Conservation (phyloP, 2,329 filamentous ascomycete species). For the Hypocreales sp. region DNA sequence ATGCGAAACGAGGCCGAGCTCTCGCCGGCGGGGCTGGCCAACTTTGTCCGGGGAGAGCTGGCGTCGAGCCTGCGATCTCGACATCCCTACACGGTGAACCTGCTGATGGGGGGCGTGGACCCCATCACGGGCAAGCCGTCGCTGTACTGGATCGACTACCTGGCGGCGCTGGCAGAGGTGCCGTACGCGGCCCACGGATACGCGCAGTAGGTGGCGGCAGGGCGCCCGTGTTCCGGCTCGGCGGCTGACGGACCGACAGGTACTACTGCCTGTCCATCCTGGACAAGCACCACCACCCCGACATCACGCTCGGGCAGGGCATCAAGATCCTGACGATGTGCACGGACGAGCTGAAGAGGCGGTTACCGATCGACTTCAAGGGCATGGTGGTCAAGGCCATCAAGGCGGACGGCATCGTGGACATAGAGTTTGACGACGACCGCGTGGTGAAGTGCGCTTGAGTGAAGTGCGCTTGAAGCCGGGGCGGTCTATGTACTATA, state of each 20-base stretch:
- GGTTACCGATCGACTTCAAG: slow-evolving; percentile 98
- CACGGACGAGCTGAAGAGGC: slow-evolving; percentile 90
- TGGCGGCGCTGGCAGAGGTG: slow-evolving; percentile 73
- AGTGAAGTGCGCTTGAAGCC: too few species aligned
- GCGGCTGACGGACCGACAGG: slow-evolving; percentile 22
- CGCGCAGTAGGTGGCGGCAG: slow-evolving; percentile 57
- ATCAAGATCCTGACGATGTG: slow-evolving; percentile 90
- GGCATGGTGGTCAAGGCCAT: slow-evolving; percentile 88
- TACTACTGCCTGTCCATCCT: slow-evolving; percentile 98
- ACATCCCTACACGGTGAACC: slow-evolving; percentile 93
- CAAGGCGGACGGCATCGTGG: slow-evolving; percentile 81
- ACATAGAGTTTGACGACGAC: slow-evolving; percentile 75
- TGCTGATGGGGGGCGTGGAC: slow-evolving; percentile 87
- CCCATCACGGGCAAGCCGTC: slow-evolving; percentile 80
- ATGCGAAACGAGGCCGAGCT: slow-evolving; percentile 96
- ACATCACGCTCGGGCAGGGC: slow-evolving; percentile 78
- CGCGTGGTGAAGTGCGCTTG: slow-evolving; percentile 49
- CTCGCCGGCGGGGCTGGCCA: slow-evolving; percentile 72
- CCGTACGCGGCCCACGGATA: slow-evolving; percentile 97
- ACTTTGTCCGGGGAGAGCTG: slow-evolving; percentile 89
- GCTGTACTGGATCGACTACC: slow-evolving; percentile 95
- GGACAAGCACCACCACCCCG: slow-evolving; percentile 95
- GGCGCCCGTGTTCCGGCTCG: not conserved
- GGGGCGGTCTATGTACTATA: too few species aligned
- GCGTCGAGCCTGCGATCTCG: slow-evolving; percentile 80